Conservation (phyloP, 441 rosid species). For the Croton laevigatus region DNA sequence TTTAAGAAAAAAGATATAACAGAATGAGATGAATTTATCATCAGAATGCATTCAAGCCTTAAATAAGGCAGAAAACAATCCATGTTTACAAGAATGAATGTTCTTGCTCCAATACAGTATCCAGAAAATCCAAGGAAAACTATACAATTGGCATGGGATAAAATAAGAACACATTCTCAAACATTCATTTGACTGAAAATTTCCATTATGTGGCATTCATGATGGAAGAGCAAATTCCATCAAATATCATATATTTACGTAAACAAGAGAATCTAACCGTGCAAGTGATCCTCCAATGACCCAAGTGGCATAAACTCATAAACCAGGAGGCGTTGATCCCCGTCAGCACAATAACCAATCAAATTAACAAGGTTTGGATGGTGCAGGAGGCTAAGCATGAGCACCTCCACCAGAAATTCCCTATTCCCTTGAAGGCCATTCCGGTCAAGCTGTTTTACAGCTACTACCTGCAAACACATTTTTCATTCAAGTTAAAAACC, state of each 20-base stretch:
- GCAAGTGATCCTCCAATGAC: slow-evolving; percentile 94
- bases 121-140: not conserved
- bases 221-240: not conserved
- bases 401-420: slow-evolving; percentile 97
- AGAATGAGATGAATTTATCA: not conserved
- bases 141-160: not conserved
- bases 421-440: slow-evolving; percentile 98
- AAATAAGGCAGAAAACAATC: not conserved
- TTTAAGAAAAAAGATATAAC: not conserved
- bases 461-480: slow-evolving; percentile 64
- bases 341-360: slow-evolving; percentile 98
- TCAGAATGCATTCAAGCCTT: not conserved
- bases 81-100: not conserved
- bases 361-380: slow-evolving; percentile 87
- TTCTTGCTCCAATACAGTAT: not conserved
- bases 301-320: slow-evolving; percentile 97
- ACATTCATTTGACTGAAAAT: not conserved
- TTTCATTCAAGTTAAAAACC: slow-evolving; percentile 12
- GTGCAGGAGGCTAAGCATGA: slow-evolving; percentile 97
- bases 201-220: not conserved
- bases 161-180: not conserved
- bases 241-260: not conserved
- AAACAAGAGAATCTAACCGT: slow-evolving; percentile 49
- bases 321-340: slow-evolving; percentile 96
- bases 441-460: slow-evolving; percentile 97